Percentiles rank a stretch among this genome's conserved stretches.
phyloP scores from a whole-genome alignment of 345 rosid genomes.

The Pelargonium nanum region DNA sequence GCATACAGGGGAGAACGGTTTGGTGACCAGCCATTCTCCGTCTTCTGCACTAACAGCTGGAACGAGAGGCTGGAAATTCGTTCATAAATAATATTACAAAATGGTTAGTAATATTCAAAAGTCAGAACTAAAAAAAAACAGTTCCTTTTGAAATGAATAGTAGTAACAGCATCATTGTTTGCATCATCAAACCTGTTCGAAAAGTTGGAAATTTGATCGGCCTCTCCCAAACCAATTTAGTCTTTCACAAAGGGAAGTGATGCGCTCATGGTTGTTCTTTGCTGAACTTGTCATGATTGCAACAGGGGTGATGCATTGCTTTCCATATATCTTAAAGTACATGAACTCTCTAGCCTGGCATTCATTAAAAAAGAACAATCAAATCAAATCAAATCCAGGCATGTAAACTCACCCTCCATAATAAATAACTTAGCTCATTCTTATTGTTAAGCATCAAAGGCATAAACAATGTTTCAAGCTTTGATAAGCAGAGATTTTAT shows the following conservation, averaged over 20 bases:
- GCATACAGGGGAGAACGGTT: conserved; percentile 72
- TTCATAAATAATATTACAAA: conserved; percentile 1
- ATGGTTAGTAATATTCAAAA: not conserved
- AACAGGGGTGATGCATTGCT: conserved; percentile 79
- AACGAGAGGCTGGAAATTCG: conserved; percentile 67
- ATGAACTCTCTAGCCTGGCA: conserved; percentile 80
- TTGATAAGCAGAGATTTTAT: conserved; percentile 13
- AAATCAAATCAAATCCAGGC: not conserved
- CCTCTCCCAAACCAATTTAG: conserved; percentile 92
- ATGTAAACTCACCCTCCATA: not conserved
- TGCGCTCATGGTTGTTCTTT: conserved; percentile 72
- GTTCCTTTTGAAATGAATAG: not conserved
- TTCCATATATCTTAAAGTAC: conserved; percentile 75
- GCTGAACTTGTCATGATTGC: conserved; percentile 97
- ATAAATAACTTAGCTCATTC: conserved; percentile 4
- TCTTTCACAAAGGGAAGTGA: conserved; percentile 62
- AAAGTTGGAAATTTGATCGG: conserved; percentile 68
- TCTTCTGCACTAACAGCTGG: conserved; percentile 72
- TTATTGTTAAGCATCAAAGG: conserved; percentile 7
- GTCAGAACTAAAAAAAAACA: not conserved
- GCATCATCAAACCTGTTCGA: conserved; percentile 64
- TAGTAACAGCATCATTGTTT: conserved; percentile 1
- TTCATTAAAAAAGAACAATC: conserved; percentile 9
- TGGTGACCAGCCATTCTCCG: conserved; percentile 71
- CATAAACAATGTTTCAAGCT: conserved; percentile 4